Evolutionary conservation across 2,329 filamentous ascomycete species (phyloP), one percentile per base, ranked within the genome.

Genomic region (Fusarium anguioides): DNA sequence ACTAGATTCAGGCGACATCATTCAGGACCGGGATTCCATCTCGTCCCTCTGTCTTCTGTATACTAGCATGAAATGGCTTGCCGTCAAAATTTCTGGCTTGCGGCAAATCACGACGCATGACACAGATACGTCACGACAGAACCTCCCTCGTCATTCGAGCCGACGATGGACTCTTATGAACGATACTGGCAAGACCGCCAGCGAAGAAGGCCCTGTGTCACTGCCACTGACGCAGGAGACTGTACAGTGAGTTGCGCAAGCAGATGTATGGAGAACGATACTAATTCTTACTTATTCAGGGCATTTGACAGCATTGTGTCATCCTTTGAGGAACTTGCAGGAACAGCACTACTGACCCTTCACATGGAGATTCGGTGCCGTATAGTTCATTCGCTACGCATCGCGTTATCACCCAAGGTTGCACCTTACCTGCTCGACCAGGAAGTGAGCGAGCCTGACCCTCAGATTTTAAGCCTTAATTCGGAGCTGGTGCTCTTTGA

Each of bases 11-110:
- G 90, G 90, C 69, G 95, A 98, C 76, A 90, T 97, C 46, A 94
- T 98, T 66, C 90, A 91, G 40, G 94, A 98, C 74, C 89, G 92
- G 24, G 96, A 98, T 76, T 91, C 90, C 6, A 90, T 98, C 26
- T 88, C 91, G 40, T 91, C 91, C 6, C 81, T 99, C 6, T 97
- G 94, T 71, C 86, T 97, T 36, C 83, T 99, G 33, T 96, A 97
- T 78, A 97, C 94, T 47, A 97, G 94, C 81, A 97, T 98, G 93
- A 96, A 96, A 82, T 99, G 96, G 96, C 87, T 99, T 33, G 89
- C 92, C 20, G 90, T 90, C 70, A 96, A 95, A 79, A 89, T 97
- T 39, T 82, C 85, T n/a, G 85, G 92, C 57, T 84, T 99, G 51
- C 88, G 96, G 39, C 90, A 95, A 74, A 93, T 97, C 72, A 95